Evolutionary conservation across 305 asterid species (phyloP).

Genomic region (Caryopteris hybrid): DNA sequence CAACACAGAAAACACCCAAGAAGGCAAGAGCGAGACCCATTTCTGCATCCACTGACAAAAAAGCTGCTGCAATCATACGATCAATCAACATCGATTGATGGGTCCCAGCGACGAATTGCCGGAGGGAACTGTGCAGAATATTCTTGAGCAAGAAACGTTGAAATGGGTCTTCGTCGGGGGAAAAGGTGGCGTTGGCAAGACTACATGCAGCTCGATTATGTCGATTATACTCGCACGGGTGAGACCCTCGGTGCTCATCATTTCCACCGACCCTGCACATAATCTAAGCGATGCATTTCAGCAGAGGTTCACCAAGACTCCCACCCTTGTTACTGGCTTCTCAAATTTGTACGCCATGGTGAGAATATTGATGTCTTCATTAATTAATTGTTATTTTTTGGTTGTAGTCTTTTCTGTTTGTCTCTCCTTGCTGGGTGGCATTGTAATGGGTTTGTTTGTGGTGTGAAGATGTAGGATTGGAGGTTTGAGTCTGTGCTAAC

Average conservation of each 20-base stretch:
- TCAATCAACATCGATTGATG: constrained; percentile 22
- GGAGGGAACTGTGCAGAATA: constrained; percentile 56
- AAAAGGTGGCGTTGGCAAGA: constrained; percentile 81
- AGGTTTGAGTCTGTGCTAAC: not conserved
- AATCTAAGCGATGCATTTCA: constrained; percentile 98
- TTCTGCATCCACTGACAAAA: constrained; percentile 2
- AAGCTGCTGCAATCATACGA: not conserved
- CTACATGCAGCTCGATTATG: constrained; percentile 72
- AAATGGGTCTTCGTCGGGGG: constrained; percentile 88
- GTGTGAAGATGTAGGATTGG: not conserved
- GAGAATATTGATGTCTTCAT: not conserved
- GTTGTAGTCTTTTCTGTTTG: not conserved
- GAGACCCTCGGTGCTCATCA: constrained; percentile 75
- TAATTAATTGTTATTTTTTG: not conserved
- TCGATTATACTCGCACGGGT: constrained; percentile 54
- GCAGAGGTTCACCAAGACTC: constrained; percentile 82
- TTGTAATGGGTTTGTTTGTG: constrained; percentile 3
- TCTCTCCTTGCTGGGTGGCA: not conserved
- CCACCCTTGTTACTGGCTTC: constrained; percentile 90
- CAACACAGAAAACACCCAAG: not conserved
- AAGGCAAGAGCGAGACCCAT: not conserved
- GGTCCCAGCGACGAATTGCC: constrained; percentile 42
- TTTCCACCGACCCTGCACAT: constrained; percentile 98
- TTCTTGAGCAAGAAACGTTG: constrained; percentile 59
- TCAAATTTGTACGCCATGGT: constrained; percentile 95